Conservation (phyloP, 2,329 filamentous ascomycete species). For the Hymenotorrendiella dingleyae region DNA sequence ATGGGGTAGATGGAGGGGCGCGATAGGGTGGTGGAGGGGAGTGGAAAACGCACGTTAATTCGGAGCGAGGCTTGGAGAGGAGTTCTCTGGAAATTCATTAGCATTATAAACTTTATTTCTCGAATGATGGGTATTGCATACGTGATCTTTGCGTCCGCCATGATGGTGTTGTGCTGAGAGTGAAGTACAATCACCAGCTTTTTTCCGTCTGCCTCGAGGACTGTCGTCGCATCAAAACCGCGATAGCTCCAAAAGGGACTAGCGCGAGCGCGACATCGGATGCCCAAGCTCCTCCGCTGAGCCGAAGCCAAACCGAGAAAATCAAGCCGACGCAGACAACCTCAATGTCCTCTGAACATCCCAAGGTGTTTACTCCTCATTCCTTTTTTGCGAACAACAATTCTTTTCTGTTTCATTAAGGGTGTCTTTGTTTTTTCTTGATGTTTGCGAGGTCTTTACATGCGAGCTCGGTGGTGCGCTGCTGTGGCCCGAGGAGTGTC, state of each 20-base stretch:
- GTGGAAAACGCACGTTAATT: constrained; percentile 70
- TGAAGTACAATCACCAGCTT: constrained; percentile 12
- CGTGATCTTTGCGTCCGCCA: constrained; percentile 70
- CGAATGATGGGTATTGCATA: constrained; percentile 31
- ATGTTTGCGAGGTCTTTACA: constrained; percentile 54
- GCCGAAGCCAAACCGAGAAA: too few relatives aligned
- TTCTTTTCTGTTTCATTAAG: constrained; percentile 7
- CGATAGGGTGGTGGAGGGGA: constrained; percentile 13
- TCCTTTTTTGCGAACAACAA: constrained; percentile 17
- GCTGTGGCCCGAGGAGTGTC: constrained; percentile 35
- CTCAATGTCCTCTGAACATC: neutral
- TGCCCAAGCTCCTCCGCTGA: too few relatives aligned
- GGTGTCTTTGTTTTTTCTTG: constrained; percentile 29
- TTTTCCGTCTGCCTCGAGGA: too few relatives aligned
- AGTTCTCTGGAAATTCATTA: constrained; percentile 59
- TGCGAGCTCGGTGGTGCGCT: constrained; percentile 44
- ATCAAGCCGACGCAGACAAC: constrained; percentile 11
- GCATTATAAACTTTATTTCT: constrained; percentile 3
- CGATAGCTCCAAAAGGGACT: constrained; percentile 16
- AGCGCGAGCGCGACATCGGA: constrained; percentile 16
- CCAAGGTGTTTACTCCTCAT: constrained; percentile 17
- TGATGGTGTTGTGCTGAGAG: constrained; percentile 33
- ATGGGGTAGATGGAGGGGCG: neutral
- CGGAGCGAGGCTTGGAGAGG: constrained; percentile 78
- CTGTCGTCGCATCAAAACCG: constrained; percentile 20